phyloP scores from a whole-genome alignment of 495 filamentous ascomycete genomes.

The Aspergillus affinis region DNA sequence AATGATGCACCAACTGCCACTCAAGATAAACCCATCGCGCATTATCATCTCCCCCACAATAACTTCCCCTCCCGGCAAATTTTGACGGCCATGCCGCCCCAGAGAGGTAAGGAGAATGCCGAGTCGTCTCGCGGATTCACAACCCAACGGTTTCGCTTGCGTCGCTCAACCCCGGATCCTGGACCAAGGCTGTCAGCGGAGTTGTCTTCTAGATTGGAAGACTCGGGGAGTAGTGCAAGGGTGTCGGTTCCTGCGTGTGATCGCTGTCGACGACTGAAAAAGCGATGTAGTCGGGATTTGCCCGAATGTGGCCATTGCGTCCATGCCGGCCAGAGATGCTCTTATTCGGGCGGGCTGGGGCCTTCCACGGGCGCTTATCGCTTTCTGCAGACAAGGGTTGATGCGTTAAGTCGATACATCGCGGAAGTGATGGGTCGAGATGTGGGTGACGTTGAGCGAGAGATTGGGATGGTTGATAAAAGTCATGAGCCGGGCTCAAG shows the following conservation, averaged over 20 bases:
- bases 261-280: conserved; percentile 4
- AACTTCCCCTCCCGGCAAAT: not conserved
- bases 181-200: not conserved
- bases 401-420: conserved; percentile 1
- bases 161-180: not conserved
- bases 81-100: not conserved
- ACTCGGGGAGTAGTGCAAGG: not conserved
- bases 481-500: not conserved
- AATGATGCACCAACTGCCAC: not conserved
- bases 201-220: not conserved
- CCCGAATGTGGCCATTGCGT: conserved; percentile 1
- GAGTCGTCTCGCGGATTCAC: not conserved
- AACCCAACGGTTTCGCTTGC: not conserved
- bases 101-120: not conserved
- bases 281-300: conserved; percentile 3
- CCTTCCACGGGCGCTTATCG: not conserved
- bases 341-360: not conserved
- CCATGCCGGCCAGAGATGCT: conserved; percentile 6
- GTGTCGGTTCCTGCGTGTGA: not conserved
- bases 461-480: not conserved
- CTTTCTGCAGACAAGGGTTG: not conserved
- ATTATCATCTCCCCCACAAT: not conserved
- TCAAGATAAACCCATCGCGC: not conserved
- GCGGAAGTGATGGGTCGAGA: not conserved
- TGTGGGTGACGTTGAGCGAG: not conserved